Percentiles rank a stretch among this genome's conserved stretches.
These are phyloP conservation scores for Closterium sp. DNA, from an alignment of 139 green algal genomes.

Conservation along the genomic window DNA sequence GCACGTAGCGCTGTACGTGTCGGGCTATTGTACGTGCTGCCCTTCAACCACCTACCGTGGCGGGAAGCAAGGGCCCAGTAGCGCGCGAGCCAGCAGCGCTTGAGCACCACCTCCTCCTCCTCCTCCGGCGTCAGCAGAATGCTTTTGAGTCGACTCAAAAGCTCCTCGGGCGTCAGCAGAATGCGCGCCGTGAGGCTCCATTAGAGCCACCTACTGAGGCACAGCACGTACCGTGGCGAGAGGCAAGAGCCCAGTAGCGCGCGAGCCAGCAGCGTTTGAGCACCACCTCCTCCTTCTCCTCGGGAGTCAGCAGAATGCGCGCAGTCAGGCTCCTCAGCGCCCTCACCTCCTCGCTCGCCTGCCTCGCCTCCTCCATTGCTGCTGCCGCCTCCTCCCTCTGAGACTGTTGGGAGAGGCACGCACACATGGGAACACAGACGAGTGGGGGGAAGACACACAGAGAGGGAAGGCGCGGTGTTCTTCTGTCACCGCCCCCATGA, in stretches of 20 bases:
- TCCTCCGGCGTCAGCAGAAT: background rate
- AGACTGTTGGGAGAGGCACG: background rate
- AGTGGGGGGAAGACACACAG: too few species aligned
- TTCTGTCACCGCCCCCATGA: background rate
- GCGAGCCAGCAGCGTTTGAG: background rate
- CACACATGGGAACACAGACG: too few species aligned
- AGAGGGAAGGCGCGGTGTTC: too few species aligned
- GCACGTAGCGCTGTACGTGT: too few species aligned
- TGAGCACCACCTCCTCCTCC: background rate
- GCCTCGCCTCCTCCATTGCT: conserved; percentile 8
- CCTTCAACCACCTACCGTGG: too few species aligned
- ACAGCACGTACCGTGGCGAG: background rate
- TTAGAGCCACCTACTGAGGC: background rate
- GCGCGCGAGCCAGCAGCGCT: too few species aligned
- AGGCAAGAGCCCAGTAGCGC: background rate
- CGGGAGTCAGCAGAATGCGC: conserved; percentile 21
- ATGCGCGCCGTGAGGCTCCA: background rate
- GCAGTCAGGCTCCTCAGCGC: conserved; percentile 1
- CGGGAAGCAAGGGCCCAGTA: too few species aligned
- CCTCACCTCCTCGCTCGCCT: conserved; percentile 24
- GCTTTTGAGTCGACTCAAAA: too few species aligned
- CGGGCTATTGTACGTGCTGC: too few species aligned
- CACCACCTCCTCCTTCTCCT: conserved; percentile 11
- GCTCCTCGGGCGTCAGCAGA: background rate
- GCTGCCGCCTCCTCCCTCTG: conserved; percentile 33